Percentiles rank a stretch among this genome's conserved stretches.
Evolutionary conservation across 31 red algal species (phyloP).

Genomic region (Odonthalia washingtoniensis): DNA sequence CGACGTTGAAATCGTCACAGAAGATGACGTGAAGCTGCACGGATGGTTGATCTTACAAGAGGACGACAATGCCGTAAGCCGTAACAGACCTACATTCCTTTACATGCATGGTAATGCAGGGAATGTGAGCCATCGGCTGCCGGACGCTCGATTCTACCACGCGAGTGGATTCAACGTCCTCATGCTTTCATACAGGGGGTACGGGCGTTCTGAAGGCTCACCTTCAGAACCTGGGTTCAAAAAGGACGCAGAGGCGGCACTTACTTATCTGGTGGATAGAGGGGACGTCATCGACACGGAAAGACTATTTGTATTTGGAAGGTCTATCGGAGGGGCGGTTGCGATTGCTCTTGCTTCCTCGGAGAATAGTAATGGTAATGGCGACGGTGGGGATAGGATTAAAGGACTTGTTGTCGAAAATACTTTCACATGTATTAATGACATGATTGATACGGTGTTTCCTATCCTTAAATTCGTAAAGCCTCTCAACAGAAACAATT

Average conservation of each 20-base stretch:
- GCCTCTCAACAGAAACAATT: conserved; percentile 85
- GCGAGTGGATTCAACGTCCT: conserved; percentile 81
- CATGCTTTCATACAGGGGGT: conserved; percentile 93
- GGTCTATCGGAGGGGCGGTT: conserved; percentile 90
- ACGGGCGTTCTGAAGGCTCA: conserved; percentile 70
- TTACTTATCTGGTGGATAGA: conserved; percentile 66
- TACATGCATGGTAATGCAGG: conserved; percentile 96
- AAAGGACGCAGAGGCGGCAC: conserved; percentile 78
- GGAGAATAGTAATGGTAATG: not conserved
- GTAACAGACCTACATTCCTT: conserved; percentile 70
- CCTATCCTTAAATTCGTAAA: conserved; percentile 73
- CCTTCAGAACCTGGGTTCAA: conserved; percentile 80
- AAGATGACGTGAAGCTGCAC: conserved; percentile 76
- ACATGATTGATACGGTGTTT: conserved; percentile 90
- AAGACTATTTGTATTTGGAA: conserved; percentile 83
- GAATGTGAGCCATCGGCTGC: conserved; percentile 80
- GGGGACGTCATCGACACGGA: conserved; percentile 41
- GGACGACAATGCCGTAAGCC: not conserved
- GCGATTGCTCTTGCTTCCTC: conserved; percentile 73
- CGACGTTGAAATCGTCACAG: conserved; percentile 78
- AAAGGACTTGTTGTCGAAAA: conserved; percentile 94
- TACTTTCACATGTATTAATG: conserved; percentile 90
- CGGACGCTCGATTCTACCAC: conserved; percentile 59
- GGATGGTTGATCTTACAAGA: conserved; percentile 85
- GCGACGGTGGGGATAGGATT: too few relatives aligned